phyloP scores from a whole-genome alignment of 495 filamentous ascomycete species.

The Aspergillus asperescens region DNA sequence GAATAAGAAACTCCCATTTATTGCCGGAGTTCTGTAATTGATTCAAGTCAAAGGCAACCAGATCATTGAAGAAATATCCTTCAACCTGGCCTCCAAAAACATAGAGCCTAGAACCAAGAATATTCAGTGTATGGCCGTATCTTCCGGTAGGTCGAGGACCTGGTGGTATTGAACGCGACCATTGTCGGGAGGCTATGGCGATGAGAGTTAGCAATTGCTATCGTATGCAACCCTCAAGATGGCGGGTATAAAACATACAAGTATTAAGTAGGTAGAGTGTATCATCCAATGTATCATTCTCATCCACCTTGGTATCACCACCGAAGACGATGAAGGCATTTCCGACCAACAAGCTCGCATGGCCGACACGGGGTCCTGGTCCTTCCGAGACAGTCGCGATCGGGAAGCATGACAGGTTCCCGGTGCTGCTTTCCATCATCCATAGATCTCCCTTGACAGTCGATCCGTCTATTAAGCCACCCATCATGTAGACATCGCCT shows the following conservation, averaged over 20 bases:
- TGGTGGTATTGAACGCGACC: slow-evolving; percentile 85
- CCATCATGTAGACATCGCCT: slow-evolving; percentile 97
- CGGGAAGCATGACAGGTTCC: slow-evolving; percentile 84
- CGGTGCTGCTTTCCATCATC: slow-evolving; percentile 86
- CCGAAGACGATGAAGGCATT: slow-evolving; percentile 99
- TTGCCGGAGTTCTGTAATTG: slow-evolving; percentile 82
- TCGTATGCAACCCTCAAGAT: neutral
- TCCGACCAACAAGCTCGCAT: slow-evolving; percentile 89
- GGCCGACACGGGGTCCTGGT: slow-evolving; percentile 91
- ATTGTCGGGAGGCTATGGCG: slow-evolving; percentile 81
- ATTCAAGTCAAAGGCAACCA: slow-evolving; percentile 96
- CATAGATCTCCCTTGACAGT: slow-evolving; percentile 96
- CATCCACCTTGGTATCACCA: slow-evolving; percentile 95
- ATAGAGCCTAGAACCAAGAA: slow-evolving; percentile 91
- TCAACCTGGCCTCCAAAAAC: slow-evolving; percentile 98
- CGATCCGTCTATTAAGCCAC: slow-evolving; percentile 86
- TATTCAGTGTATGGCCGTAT: slow-evolving; percentile 95
- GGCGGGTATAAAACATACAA: slow-evolving; percentile 55
- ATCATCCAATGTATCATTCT: slow-evolving; percentile 84
- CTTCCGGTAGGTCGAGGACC: slow-evolving; percentile 80
- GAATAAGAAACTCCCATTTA: slow-evolving; percentile 86
- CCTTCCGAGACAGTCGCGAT: slow-evolving; percentile 88
- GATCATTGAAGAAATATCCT: slow-evolving; percentile 94
- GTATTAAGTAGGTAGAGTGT: slow-evolving; percentile 97
- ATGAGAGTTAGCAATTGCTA: slow-evolving; percentile 10